A percentile compares a stretch with the other conserved stretches of the same genome.
phyloP scores from a whole-genome alignment of 352 stramenopile genomes.

The Elongisporangium anandrum region DNA sequence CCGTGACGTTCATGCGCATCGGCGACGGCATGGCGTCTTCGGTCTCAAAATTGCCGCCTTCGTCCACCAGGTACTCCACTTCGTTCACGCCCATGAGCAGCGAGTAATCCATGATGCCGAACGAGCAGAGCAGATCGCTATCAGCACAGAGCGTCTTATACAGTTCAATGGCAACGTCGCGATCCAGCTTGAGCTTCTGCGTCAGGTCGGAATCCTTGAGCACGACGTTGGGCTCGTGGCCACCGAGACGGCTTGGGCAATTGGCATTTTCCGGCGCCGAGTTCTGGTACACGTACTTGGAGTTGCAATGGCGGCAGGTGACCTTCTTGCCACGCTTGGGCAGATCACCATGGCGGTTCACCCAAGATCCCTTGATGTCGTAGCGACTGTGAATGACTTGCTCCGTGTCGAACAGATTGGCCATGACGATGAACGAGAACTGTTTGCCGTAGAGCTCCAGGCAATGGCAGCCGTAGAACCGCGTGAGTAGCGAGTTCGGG shows the following conservation, averaged over 20 bases:
- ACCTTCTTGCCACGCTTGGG: constrained; percentile 86
- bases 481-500: constrained; percentile 81
- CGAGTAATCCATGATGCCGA: constrained; percentile 92
- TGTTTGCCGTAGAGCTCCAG: constrained; percentile 89
- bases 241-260: constrained; percentile 66
- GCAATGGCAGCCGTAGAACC: constrained; percentile 90
- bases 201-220: constrained; percentile 87
- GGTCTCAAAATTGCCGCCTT: constrained; percentile 35
- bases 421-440: constrained; percentile 92
- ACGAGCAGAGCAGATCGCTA: constrained; percentile 75
- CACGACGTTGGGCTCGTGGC: constrained; percentile 87
- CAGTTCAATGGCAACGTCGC: constrained; percentile 56
- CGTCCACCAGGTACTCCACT: constrained; percentile 84
- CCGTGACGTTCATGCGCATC: constrained; percentile 18
- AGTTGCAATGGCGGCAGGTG: constrained; percentile 87
- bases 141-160: constrained; percentile 82
- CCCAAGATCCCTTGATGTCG: constrained; percentile 91
- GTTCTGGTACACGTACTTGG: constrained; percentile 78
- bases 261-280: constrained; percentile 60
- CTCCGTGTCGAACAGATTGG: constrained; percentile 89
- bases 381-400: constrained; percentile 86
- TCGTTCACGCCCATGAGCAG: constrained; percentile 89
- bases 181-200: constrained; percentile 85
- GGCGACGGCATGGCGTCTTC: constrained; percentile 22
- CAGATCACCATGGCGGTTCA: constrained; percentile 78